These are phyloP conservation scores for Xylaria cubensis DNA, from an alignment of 495 filamentous ascomycete species.

Conservation along the genomic window DNA sequence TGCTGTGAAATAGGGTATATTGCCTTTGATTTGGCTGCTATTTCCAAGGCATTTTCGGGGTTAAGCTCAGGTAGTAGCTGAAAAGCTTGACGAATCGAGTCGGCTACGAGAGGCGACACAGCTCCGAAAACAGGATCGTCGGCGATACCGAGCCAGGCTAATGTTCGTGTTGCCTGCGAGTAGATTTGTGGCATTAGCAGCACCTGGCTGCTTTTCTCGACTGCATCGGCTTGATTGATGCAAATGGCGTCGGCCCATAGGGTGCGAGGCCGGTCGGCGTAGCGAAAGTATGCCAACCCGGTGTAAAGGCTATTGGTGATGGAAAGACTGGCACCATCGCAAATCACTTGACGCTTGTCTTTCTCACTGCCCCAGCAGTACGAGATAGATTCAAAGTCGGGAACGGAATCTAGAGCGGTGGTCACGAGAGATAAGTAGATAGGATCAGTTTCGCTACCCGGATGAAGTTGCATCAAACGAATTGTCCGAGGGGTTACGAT, in stretches of 20 bases:
- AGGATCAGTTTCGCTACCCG: conserved; percentile 27
- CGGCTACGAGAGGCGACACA: conserved; percentile 21
- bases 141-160: conserved; percentile 44
- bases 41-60: conserved; percentile 5
- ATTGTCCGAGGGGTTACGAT: conserved; percentile 14
- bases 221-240: conserved; percentile 46
- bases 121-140: conserved; percentile 21
- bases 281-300: conserved; percentile 40
- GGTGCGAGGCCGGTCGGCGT: conserved; percentile 29
- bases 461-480: conserved; percentile 31
- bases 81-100: conserved; percentile 19
- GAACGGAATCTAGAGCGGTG: conserved; percentile 21
- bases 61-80: conserved; percentile 23
- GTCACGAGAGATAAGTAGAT: conserved; percentile 25
- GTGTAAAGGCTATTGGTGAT: conserved; percentile 39
- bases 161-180: conserved; percentile 34
- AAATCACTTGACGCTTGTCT: conserved; percentile 27
- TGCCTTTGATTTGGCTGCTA: background rate
- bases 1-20: conserved; percentile 7
- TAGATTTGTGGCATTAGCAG: conserved; percentile 47
- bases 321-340: conserved; percentile 33
- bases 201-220: conserved; percentile 45
- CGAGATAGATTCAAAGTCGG: conserved; percentile 46
- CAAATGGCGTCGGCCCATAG: conserved; percentile 51
- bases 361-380: conserved; percentile 45